Conservation (phyloP, 148 eudicot species). For the Camellia sinensis region DNA sequence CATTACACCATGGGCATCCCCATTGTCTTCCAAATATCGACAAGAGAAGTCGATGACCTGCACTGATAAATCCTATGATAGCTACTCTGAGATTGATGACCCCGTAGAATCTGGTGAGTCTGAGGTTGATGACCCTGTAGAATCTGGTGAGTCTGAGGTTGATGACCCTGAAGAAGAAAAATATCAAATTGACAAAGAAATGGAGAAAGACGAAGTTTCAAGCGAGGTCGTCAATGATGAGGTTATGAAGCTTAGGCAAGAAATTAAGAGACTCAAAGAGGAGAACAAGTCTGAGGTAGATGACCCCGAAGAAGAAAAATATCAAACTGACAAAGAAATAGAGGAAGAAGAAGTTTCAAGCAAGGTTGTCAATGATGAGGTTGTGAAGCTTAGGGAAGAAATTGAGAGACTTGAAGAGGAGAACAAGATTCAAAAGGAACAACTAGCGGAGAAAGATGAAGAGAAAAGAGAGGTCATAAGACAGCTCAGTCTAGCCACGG, state of each 20-base stretch:
- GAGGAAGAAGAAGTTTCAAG: conserved; percentile 21
- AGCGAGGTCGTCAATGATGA: conserved; percentile 31
- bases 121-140: conserved; percentile 74
- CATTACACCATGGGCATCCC: conserved; percentile 41
- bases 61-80: conserved; percentile 52
- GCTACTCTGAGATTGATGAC: conserved; percentile 53
- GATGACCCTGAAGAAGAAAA: conserved; percentile 37
- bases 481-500: conserved; percentile 70
- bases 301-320: conserved; percentile 31
- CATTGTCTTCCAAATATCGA: conserved; percentile 38
- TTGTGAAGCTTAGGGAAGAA: conserved; percentile 55
- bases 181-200: not conserved
- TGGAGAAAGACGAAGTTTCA: conserved; percentile 17
- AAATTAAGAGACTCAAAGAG: conserved; percentile 47
- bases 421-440: conserved; percentile 47
- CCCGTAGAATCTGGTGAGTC: conserved; percentile 59
- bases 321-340: not conserved
- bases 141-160: conserved; percentile 56
- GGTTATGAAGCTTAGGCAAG: conserved; percentile 48
- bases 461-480: conserved; percentile 90
- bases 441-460: conserved; percentile 63
- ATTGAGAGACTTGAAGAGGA: conserved; percentile 49
- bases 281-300: conserved; percentile 61
- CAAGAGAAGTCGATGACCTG: conserved; percentile 29
- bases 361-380: conserved; percentile 29